phyloP scores from a whole-genome alignment of 371 early-diverging fungal species.

The Lichtheimia hyalospora region DNA sequence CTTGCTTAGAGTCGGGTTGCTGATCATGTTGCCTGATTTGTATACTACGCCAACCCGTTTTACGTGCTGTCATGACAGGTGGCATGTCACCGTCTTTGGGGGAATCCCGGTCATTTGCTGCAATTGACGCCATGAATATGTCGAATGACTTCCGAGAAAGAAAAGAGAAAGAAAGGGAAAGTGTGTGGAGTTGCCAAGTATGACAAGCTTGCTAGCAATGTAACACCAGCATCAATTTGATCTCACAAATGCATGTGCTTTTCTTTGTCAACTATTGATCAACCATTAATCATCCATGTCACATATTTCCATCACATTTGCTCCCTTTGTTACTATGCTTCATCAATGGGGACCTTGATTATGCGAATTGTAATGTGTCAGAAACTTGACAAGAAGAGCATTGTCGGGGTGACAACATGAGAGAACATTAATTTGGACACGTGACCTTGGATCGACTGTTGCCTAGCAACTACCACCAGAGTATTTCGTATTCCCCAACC shows the following conservation, averaged over 20 bases:
- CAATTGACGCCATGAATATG: slow-evolving; percentile 5
- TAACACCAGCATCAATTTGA: not conserved
- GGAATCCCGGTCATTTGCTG: slow-evolving; percentile 8
- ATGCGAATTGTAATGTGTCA: no score
- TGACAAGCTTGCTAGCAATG: not conserved
- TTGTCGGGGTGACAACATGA: no score
- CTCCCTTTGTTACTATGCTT: not conserved
- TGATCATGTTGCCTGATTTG: slow-evolving; percentile 1
- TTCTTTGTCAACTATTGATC: not conserved
- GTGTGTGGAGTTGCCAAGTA: slow-evolving; percentile 2
- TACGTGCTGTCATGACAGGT: slow-evolving; percentile 10
- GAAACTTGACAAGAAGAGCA: no score
- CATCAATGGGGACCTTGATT: not conserved
- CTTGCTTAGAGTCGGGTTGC: not conserved
- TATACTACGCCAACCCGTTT: slow-evolving; percentile 12
- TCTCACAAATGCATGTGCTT: not conserved
- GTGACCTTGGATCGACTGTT: no score
- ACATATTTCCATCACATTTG: not conserved
- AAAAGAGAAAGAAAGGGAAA: slow-evolving; percentile 4
- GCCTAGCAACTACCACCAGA: no score
- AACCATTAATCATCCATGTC: not conserved
- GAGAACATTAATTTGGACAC: no score
- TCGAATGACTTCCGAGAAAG: not conserved
- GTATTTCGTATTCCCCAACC: no score
- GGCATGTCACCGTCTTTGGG: slow-evolving; percentile 2